Conservation (phyloP, 1,284 basidiomycete genomes). For the Cystobasidiaceae sp. region DNA sequence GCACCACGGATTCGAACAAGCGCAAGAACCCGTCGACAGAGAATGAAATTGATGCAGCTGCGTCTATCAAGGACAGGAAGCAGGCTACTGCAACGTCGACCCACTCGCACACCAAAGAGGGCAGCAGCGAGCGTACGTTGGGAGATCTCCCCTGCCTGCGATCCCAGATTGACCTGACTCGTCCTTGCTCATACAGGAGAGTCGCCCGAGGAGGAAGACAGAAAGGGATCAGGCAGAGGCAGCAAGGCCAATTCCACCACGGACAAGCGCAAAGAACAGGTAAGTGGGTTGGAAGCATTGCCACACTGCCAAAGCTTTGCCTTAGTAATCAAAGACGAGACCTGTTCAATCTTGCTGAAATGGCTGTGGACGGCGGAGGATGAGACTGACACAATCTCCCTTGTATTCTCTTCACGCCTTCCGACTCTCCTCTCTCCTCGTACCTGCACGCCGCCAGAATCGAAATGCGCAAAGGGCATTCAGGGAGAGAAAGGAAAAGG, state of each 20-base stretch:
- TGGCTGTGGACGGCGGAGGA: too few relatives aligned
- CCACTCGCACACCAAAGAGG: slow-evolving; percentile 17
- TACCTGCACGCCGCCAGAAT: slow-evolving; percentile 33
- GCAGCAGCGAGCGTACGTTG: slow-evolving; percentile 4
- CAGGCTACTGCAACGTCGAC: background rate
- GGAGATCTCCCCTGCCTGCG: background rate
- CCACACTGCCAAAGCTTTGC: too few relatives aligned
- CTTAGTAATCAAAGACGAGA: background rate
- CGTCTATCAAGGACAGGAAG: slow-evolving; percentile 25
- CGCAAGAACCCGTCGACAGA: slow-evolving; percentile 20
- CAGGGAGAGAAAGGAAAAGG: slow-evolving; percentile 41
- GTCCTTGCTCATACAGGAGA: background rate
- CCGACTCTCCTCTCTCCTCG: background rate
- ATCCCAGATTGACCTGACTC: background rate
- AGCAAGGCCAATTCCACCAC: slow-evolving; percentile 8
- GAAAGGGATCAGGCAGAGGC: background rate
- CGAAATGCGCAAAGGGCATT: slow-evolving; percentile 41
- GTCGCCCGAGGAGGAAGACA: slow-evolving; percentile 3
- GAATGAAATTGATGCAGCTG: slow-evolving; percentile 13
- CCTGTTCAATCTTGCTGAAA: too few relatives aligned
- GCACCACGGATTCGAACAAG: slow-evolving; percentile 5
- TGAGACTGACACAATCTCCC: too few relatives aligned
- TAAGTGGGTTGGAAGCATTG: too few relatives aligned
- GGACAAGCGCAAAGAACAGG: slow-evolving; percentile 31
- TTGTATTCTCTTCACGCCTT: too few relatives aligned